Base-by-base conservation (phyloP, 495 filamentous ascomycete species). In the Trypethelium eluteriae region DNA sequence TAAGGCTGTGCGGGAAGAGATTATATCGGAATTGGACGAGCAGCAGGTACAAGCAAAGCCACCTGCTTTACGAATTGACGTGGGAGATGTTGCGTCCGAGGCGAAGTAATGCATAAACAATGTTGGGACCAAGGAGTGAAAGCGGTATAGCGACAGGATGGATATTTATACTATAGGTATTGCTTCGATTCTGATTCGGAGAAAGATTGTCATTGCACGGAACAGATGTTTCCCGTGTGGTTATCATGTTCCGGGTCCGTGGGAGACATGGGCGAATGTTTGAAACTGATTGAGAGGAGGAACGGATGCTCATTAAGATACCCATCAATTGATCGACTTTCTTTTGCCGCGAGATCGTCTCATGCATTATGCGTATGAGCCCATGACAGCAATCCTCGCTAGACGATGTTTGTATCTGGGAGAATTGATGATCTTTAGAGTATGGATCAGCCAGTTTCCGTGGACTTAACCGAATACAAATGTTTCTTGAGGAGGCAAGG, bases 1-100 rank as follows among this genome's bases (percentile, higher is more conserved):
- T 74, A 80, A 77, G 64, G 83, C 81, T 49, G 90, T 94, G 1
- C 81, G 93, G 16, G 84, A 89, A 76, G 91, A 96, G 77, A 83
- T 97, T 66, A 80, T 80, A 34, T 76, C 77, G 47, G 85, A 89
- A 71, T 87, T 83, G 84, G 78, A 78, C 67, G 77, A 78, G 65
- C 71, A 76, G 64, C 73, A 68, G 63, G 41, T 35, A 56, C 69
- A 71, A 63, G 62, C 62, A n/a, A 70, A 70, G 65, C 69, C 69
- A 25, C 73, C 73, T 3, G 71, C 73, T 16, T 67, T 74, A 12
- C 66, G 67, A 56, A 70, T 72, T 25, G 64, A 66, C 53, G 53
- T 59, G 2, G 53, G 53, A 49, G 35, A 39, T 34, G 7, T 36
- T 14, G n/a, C 2, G 2, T 34, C 1, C 32, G 32, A 18, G 6